phyloP scores from a whole-genome alignment of 1,139 yeast genomes.

The Saccharomyces pastorianus region DNA sequence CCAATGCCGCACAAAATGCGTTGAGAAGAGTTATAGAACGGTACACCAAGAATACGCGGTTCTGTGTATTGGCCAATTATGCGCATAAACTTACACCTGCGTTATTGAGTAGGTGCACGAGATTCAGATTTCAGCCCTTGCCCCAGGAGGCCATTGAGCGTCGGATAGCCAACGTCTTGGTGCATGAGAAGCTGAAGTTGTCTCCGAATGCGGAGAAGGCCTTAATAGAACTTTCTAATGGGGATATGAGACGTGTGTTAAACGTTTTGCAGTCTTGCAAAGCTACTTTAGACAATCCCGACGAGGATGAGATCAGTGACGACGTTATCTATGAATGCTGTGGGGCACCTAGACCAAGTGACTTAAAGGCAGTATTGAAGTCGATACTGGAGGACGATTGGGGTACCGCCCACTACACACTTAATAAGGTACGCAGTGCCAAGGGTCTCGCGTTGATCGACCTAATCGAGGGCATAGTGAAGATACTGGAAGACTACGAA shows the following conservation, averaged over 20 bases:
- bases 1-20: slow-evolving; percentile 93
- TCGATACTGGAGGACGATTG: slow-evolving; percentile 81
- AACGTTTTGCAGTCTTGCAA: slow-evolving; percentile 92
- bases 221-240: slow-evolving; percentile 62
- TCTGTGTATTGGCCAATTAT: slow-evolving; percentile 93
- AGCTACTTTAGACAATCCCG: slow-evolving; percentile 52
- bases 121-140: slow-evolving; percentile 87
- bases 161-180: slow-evolving; percentile 60
- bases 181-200: slow-evolving; percentile 55
- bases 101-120: slow-evolving; percentile 83
- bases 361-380: slow-evolving; percentile 65
- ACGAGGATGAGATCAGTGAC: slow-evolving; percentile 45
- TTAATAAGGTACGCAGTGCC: slow-evolving; percentile 51
- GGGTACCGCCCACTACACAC: slow-evolving; percentile 65
- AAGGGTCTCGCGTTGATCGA: slow-evolving; percentile 90
- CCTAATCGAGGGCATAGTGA: slow-evolving; percentile 66
- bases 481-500: slow-evolving; percentile 58
- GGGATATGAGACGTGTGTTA: slow-evolving; percentile 94
- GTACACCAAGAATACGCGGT: slow-evolving; percentile 88
- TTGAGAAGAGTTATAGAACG: slow-evolving; percentile 86
- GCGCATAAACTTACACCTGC: slow-evolving; percentile 96
- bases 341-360: slow-evolving; percentile 91
- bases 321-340: slow-evolving; percentile 86
- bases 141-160: slow-evolving; percentile 56
- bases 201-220: slow-evolving; percentile 55